These are phyloP conservation scores for Heterobasidion annosum DNA, from an alignment of 1,284 basidiomycete genomes.

Conservation along the genomic window DNA sequence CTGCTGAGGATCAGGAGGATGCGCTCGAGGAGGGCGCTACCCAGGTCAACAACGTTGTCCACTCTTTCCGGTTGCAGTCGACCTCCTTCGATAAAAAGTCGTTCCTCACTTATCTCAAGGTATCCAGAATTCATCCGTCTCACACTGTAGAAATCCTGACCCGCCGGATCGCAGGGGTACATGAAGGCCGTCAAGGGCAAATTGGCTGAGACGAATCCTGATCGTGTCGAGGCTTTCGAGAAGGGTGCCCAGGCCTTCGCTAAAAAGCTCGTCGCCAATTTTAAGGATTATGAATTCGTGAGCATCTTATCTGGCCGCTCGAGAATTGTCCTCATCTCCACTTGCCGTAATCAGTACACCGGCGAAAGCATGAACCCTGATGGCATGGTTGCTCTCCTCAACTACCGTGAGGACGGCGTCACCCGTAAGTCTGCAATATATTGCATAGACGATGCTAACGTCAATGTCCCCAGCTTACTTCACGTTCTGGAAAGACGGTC, in stretches of 20 bases:
- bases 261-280: slow-evolving; percentile 86
- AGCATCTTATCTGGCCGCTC: slow-evolving; percentile 13
- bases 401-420: slow-evolving; percentile 72
- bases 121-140: slow-evolving; percentile 13
- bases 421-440: slow-evolving; percentile 50
- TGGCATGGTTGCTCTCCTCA: slow-evolving; percentile 86
- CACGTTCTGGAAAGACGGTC: slow-evolving; percentile 90
- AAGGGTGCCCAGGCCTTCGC: slow-evolving; percentile 70
- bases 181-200: slow-evolving; percentile 76
- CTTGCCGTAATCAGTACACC: slow-evolving; percentile 52
- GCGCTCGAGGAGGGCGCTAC: slow-evolving; percentile 70
- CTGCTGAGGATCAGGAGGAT: slow-evolving; percentile 85
- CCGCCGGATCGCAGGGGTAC: slow-evolving; percentile 41
- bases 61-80: slow-evolving; percentile 86
- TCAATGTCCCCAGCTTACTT: slow-evolving; percentile 61
- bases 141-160: not conserved
- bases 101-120: slow-evolving; percentile 86
- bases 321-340: not conserved
- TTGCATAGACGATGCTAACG: slow-evolving; percentile 6
- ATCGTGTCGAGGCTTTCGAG: slow-evolving; percentile 77
- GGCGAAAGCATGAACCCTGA: slow-evolving; percentile 84
- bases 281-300: slow-evolving; percentile 89
- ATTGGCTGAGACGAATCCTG: slow-evolving; percentile 52
- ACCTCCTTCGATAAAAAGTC: slow-evolving; percentile 92
- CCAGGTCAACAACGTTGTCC: slow-evolving; percentile 85